These are phyloP conservation scores for Zychaea mexicana DNA, from an alignment of 371 early-diverging fungal species.

Conservation along the genomic window DNA sequence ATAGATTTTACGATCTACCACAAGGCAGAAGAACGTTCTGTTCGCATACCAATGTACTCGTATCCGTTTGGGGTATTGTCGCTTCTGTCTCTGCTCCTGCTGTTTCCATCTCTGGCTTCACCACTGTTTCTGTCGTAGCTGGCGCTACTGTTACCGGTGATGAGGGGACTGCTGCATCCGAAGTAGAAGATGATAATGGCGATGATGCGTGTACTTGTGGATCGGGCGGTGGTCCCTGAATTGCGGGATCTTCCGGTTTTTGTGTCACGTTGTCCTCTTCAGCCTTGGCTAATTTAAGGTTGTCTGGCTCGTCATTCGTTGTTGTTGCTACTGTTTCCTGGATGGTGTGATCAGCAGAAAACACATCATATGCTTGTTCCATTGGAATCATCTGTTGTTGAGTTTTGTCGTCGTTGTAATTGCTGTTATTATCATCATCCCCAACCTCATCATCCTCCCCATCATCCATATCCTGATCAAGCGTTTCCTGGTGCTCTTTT, in stretches of 20 bases:
- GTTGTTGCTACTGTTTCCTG: background rate
- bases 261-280: slow-evolving; percentile 2
- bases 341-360: background rate
- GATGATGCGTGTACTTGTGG: background rate
- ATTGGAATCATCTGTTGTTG: background rate
- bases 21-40: too few relatives aligned
- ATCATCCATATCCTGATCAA: background rate
- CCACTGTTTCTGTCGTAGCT: too few relatives aligned
- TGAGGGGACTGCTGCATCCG: background rate
- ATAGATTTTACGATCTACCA: too few relatives aligned
- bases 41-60: too few relatives aligned
- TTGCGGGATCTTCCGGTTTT: background rate
- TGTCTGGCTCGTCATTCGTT: background rate
- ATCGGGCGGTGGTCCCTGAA: slow-evolving; percentile 6
- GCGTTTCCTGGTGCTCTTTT: background rate
- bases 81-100: too few relatives aligned
- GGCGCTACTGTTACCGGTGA: too few relatives aligned
- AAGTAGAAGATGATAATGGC: background rate
- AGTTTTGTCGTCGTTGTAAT: background rate
- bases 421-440: background rate
- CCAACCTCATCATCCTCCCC: background rate
- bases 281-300: background rate
- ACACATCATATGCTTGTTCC: background rate
- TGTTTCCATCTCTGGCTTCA: too few relatives aligned
- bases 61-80: too few relatives aligned